A percentile compares a stretch with the other conserved stretches of the same genome.
Evolutionary conservation across 139 green algal species (phyloP).

Genomic region (Parachlorella kessleri): DNA sequence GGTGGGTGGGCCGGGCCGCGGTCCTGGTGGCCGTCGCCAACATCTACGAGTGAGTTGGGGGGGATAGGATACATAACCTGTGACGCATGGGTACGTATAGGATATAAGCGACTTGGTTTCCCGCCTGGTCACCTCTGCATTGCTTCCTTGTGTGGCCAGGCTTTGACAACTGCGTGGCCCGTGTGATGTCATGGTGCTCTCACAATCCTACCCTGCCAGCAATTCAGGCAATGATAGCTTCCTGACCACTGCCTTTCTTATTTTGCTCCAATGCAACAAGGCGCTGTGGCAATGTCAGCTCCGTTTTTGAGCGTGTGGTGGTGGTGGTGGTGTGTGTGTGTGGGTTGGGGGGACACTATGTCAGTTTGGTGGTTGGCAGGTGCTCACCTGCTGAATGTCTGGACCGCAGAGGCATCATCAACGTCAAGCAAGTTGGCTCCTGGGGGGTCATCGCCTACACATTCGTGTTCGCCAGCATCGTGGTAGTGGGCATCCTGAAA

Average conservation of each 20-base stretch:
- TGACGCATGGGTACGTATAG: too few species aligned
- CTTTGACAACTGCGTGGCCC: too few species aligned
- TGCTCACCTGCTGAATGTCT: background rate
- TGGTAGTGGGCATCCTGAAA: conserved; percentile 1
- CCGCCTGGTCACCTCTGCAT: too few species aligned
- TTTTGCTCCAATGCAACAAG: too few species aligned
- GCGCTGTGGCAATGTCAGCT: too few species aligned
- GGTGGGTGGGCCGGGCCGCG: conserved; percentile 22
- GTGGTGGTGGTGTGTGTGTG: background rate
- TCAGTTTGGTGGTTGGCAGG: background rate
- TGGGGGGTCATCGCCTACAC: conserved; percentile 25
- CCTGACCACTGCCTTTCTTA: too few species aligned
- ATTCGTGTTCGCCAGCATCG: conserved; percentile 13
- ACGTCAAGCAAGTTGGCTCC: conserved; percentile 8
- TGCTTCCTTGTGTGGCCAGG: too few species aligned
- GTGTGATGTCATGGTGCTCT: too few species aligned
- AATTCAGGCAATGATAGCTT: too few species aligned
- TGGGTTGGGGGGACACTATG: background rate
- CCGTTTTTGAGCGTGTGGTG: background rate
- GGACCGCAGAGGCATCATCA: conserved; percentile 24
- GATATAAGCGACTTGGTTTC: too few species aligned
- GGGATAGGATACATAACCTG: too few species aligned
- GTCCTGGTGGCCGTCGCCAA: conserved; percentile 29
- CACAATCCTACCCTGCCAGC: too few species aligned
- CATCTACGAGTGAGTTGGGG: conserved; percentile 41